Evolutionary conservation across 495 filamentous ascomycete genomes (phyloP).

Genomic region (Penicillium parvum): DNA sequence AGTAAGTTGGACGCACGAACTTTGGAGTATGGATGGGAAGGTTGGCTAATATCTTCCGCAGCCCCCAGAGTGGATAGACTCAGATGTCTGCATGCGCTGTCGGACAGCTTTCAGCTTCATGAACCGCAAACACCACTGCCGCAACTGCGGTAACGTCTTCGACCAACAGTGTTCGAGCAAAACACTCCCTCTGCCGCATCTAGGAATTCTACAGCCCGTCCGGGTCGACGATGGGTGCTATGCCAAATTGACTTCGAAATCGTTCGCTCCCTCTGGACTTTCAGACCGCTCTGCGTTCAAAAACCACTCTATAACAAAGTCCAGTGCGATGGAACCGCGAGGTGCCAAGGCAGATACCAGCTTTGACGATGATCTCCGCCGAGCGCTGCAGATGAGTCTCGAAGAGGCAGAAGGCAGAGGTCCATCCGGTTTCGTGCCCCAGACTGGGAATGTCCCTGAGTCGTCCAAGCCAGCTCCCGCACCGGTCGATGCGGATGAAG

Average conservation of each 20-base stretch:
- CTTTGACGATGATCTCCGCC: conserved; percentile 93
- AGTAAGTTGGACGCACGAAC: conserved; percentile 55
- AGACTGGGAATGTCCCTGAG: conserved; percentile 47
- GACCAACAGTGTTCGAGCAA: conserved; percentile 91
- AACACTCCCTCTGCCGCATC: conserved; percentile 78
- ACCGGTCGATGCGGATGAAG: conserved; percentile 40
- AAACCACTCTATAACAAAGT: conserved; percentile 50
- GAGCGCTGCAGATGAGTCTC: conserved; percentile 90
- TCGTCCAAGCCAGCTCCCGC: conserved; percentile 36
- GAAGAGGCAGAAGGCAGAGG: conserved; percentile 83
- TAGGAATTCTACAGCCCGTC: conserved; percentile 87
- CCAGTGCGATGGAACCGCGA: conserved; percentile 77
- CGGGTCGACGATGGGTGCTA: conserved; percentile 97
- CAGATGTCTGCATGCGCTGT: conserved; percentile 98
- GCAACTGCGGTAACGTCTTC: conserved; percentile 96
- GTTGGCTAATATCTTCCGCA: conserved; percentile 31
- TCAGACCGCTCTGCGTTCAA: conserved; percentile 46
- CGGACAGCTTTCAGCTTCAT: conserved; percentile 94
- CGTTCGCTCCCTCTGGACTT: conserved; percentile 36
- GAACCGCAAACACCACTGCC: conserved; percentile 95
- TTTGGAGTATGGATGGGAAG: neutral
- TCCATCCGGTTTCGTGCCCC: conserved; percentile 63
- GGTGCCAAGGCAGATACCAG: conserved; percentile 78
- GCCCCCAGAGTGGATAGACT: conserved; percentile 97
- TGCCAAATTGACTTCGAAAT: conserved; percentile 77